Evolutionary conservation across 2,329 filamentous ascomycete species (phyloP).

Genomic region (Aspergillus sp.): DNA sequence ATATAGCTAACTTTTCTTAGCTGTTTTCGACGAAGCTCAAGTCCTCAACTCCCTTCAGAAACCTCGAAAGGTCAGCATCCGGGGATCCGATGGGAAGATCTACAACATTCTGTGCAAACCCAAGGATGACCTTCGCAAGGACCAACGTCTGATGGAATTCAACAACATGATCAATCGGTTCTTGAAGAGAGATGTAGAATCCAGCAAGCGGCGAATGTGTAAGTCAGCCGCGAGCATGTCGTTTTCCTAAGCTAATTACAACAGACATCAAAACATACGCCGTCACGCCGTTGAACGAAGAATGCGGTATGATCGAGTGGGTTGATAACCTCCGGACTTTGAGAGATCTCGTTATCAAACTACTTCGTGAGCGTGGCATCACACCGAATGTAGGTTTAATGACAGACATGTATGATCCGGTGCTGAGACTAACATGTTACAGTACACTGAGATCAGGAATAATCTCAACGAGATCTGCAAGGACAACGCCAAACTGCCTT

Average conservation of each 20-base stretch:
- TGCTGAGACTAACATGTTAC: constrained; percentile 25
- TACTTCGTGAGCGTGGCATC: constrained; percentile 75
- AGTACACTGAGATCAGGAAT: constrained; percentile 66
- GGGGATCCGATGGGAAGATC: constrained; percentile 81
- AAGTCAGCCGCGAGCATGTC: constrained; percentile 18
- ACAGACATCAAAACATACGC: constrained; percentile 88
- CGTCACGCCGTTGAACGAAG: constrained; percentile 94
- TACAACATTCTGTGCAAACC: constrained; percentile 96
- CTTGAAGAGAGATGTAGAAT: constrained; percentile 85
- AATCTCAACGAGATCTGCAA: constrained; percentile 66
- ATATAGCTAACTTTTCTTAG: constrained; percentile 27
- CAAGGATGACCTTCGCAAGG: constrained; percentile 95
- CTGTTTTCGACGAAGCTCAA: constrained; percentile 81
- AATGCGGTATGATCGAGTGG: constrained; percentile 98
- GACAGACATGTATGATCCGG: not conserved
- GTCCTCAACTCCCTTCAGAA: constrained; percentile 90
- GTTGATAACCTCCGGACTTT: constrained; percentile 93
- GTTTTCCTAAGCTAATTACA: constrained; percentile 2
- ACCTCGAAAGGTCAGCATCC: constrained; percentile 82
- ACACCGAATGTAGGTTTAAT: constrained; percentile 41
- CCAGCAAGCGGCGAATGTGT: constrained; percentile 81
- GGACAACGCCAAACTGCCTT: constrained; percentile 59
- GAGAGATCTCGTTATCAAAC: constrained; percentile 79
- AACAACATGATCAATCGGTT: constrained; percentile 97
- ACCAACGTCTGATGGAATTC: constrained; percentile 98